Evolutionary conservation across 768 basidiomycete genomes (phyloP).

Genomic region (Suillus variegatus): DNA sequence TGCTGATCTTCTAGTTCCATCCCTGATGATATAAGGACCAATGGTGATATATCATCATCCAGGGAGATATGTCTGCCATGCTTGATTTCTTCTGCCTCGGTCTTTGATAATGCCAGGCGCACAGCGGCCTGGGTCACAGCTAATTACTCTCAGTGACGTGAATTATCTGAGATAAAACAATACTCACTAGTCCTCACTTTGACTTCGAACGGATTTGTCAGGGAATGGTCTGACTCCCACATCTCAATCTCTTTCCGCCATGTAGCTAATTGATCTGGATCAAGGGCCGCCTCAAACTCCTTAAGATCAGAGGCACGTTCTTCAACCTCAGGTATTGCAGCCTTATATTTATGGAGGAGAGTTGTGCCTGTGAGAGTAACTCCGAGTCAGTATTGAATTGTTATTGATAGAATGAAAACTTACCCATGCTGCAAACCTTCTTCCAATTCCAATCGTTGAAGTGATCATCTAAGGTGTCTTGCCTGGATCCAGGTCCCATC

Average conservation of each 20-base stretch:
- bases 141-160: conserved; percentile 1
- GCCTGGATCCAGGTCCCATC: conserved; percentile 34
- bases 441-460: conserved; percentile 36
- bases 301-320: conserved; percentile 1
- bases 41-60: conserved; percentile 17
- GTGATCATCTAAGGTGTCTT: conserved; percentile 37
- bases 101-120: conserved; percentile 22
- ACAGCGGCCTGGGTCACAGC: conserved; percentile 18
- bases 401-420: conserved; percentile 1
- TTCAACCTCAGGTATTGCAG: conserved; percentile 2
- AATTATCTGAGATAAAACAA: neutral
- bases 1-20: conserved; percentile 37
- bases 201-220: conserved; percentile 21
- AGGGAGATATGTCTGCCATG: neutral
- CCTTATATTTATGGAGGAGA: conserved; percentile 5
- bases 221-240: conserved; percentile 26
- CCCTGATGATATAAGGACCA: conserved; percentile 29
- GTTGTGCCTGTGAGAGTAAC: neutral
- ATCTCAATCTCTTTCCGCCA: conserved; percentile 23
- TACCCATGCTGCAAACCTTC: conserved; percentile 27
- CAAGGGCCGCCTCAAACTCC: neutral
- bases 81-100: conserved; percentile 19
- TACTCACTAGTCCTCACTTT: conserved; percentile 13
- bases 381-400: neutral
- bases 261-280: neutral